Conservation (phyloP, 306 rosid genomes). For the Prunus mira region DNA sequence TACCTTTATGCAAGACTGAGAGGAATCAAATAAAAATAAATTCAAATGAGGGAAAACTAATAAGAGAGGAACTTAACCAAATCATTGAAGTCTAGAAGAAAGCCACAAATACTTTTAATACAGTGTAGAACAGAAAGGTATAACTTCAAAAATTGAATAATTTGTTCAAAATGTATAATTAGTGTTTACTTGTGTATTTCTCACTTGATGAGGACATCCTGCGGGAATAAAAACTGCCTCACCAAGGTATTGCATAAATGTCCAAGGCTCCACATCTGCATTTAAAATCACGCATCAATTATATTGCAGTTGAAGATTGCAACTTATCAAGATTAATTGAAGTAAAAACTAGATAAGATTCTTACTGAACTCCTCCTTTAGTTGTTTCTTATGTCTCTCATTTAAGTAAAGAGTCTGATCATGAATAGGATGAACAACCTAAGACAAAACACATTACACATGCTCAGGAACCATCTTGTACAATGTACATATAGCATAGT, state of each 20-base stretch:
- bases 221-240: slow-evolving; percentile 80
- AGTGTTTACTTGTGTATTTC: slow-evolving; percentile 57
- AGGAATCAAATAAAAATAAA: background rate
- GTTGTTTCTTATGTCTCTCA: slow-evolving; percentile 54
- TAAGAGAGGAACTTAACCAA: slow-evolving; percentile 6
- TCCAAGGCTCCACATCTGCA: slow-evolving; percentile 77
- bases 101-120: background rate
- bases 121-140: slow-evolving; percentile 9
- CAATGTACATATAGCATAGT: background rate
- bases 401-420: slow-evolving; percentile 66
- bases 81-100: background rate
- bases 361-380: slow-evolving; percentile 64
- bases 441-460: slow-evolving; percentile 23
- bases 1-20: slow-evolving; percentile 46
- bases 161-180: background rate
- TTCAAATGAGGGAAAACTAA: background rate
- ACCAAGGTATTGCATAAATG: slow-evolving; percentile 70
- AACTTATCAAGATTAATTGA: slow-evolving; percentile 10
- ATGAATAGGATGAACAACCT: slow-evolving; percentile 73
- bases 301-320: background rate
- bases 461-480: slow-evolving; percentile 12
- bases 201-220: slow-evolving; percentile 84
- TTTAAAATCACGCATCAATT: background rate
- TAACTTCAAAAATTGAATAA: background rate
- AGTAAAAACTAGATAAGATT: slow-evolving; percentile 4